A percentile compares a stretch with the other conserved stretches of the same genome.
These are phyloP conservation scores for Phytophthora citricola DNA, from an alignment of 352 stramenopile genomes.

Conservation along the genomic window DNA sequence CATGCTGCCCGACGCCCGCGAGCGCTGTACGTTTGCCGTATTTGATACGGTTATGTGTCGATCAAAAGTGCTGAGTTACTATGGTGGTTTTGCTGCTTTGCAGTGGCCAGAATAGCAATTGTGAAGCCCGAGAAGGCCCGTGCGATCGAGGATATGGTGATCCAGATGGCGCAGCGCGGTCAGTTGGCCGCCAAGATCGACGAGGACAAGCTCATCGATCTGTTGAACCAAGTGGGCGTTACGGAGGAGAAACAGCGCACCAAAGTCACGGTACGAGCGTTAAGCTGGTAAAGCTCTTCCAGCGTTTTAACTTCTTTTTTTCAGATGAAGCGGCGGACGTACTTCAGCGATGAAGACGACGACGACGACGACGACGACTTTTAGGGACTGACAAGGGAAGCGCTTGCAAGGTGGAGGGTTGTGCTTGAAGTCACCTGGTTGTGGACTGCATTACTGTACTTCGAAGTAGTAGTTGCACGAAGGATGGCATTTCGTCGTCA, in stretches of 20 bases:
- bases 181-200: constrained; percentile 84
- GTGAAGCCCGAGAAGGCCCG: constrained; percentile 90
- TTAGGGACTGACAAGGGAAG: constrained; percentile 5
- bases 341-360: constrained; percentile 90
- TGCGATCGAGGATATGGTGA: constrained; percentile 86
- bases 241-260: constrained; percentile 87
- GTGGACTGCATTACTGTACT: no score
- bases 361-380: constrained; percentile 81
- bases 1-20: constrained; percentile 78
- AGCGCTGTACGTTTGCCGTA: constrained; percentile 65
- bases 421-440: no score
- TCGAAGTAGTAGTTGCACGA: neutral
- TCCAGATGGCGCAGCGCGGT: constrained; percentile 88
- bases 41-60: neutral
- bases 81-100: neutral
- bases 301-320: neutral
- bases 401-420: no score
- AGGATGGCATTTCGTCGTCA: constrained; percentile 3
- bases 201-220: constrained; percentile 85
- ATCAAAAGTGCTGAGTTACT: neutral
- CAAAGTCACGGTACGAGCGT: constrained; percentile 80
- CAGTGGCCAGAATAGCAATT: constrained; percentile 89
- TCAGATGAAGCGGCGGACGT: constrained; percentile 89
- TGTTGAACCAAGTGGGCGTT: constrained; percentile 80
- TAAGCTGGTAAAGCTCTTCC: neutral